phyloP scores from a whole-genome alignment of 2,329 filamentous ascomycete genomes.

The Aureobasidium zeae region DNA sequence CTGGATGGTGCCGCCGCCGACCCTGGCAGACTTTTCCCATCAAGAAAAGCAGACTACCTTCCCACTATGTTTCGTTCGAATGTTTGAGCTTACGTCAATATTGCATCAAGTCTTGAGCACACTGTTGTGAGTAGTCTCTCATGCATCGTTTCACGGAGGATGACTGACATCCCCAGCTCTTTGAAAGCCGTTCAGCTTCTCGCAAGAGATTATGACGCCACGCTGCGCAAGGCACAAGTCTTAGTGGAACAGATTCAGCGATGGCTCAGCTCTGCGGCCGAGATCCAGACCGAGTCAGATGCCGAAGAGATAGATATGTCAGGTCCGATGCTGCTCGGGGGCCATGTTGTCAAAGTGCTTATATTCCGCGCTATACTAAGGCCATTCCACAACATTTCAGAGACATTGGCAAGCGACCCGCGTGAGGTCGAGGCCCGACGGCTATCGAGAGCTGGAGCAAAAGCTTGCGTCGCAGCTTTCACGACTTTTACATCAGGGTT shows the following conservation, averaged over 20 bases:
- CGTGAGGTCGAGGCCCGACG: background rate
- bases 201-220: background rate
- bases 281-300: background rate
- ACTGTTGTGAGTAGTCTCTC: too few relatives aligned
- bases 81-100: background rate
- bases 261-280: background rate
- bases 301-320: background rate
- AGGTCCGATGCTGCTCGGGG: background rate
- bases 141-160: too few relatives aligned
- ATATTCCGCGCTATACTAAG: slow-evolving; percentile 35
- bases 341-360: slow-evolving; percentile 42
- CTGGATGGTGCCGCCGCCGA: background rate
- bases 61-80: background rate
- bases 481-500: background rate
- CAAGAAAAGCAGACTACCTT: background rate
- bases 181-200: background rate
- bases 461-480: background rate
- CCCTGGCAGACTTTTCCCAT: background rate
- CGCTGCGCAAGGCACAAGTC: background rate
- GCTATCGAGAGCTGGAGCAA: background rate
- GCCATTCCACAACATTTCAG: background rate
- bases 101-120: background rate
- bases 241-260: background rate
- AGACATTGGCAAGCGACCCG: too few relatives aligned
- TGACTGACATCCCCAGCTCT: too few relatives aligned